Conservation (phyloP, 345 rosid genomes). For the Gynandropsis gynandra region DNA sequence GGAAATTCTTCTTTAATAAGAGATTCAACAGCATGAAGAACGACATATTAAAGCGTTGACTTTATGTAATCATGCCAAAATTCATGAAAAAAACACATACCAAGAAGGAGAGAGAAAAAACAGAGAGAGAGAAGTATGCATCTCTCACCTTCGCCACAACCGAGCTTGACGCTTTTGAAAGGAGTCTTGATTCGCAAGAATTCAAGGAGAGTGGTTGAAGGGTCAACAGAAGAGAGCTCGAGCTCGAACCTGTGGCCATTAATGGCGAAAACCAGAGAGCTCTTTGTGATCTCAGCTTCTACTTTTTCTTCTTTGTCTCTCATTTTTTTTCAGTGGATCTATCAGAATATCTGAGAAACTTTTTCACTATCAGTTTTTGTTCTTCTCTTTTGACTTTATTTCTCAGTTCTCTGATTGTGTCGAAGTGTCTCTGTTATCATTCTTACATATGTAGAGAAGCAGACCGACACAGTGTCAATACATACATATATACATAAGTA, state of each 20-base stretch:
- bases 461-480: too few species aligned
- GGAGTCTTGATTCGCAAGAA: constrained; percentile 57
- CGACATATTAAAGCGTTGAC: not conserved
- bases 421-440: too few species aligned
- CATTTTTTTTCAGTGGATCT: not conserved
- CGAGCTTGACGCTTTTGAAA: constrained; percentile 78
- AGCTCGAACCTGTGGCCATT: constrained; percentile 74
- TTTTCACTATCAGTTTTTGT: not conserved
- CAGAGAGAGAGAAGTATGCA: not conserved
- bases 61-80: too few species aligned
- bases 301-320: constrained; percentile 16
- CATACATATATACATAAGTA: too few species aligned
- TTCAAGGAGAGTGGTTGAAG: constrained; percentile 74
- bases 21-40: not conserved
- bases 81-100: not conserved
- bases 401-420: too few species aligned
- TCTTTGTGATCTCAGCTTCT: not conserved
- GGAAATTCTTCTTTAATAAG: too few species aligned
- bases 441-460: too few species aligned
- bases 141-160: constrained; percentile 73
- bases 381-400: too few species aligned
- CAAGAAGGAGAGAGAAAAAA: too few species aligned
- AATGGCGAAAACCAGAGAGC: constrained; percentile 57
- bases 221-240: constrained; percentile 46
- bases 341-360: not conserved